These are phyloP conservation scores for Phialophora macrospora DNA, from an alignment of 2,329 filamentous ascomycete genomes.

Conservation along the genomic window DNA sequence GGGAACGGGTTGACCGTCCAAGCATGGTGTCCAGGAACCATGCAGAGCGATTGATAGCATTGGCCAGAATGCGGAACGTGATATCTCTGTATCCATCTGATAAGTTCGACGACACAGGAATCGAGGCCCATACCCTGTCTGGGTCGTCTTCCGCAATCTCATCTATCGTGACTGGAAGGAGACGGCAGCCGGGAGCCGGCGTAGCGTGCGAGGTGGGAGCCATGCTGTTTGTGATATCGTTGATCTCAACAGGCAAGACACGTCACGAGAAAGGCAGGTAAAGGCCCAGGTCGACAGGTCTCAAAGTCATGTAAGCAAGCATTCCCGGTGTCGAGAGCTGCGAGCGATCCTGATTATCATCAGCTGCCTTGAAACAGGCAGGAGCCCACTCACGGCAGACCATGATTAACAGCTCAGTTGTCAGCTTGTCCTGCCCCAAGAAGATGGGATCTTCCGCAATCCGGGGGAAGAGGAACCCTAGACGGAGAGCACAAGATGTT, in stretches of 20 bases:
- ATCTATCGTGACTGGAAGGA: constrained; percentile 16
- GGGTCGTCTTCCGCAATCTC: constrained; percentile 13
- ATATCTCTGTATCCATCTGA: constrained; percentile 8
- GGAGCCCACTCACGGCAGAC: neutral
- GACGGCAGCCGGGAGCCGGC: constrained; percentile 1
- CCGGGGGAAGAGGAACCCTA: neutral
- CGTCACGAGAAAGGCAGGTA: neutral
- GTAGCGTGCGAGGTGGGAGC: too few relatives aligned
- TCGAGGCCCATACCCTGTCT: constrained; percentile 9
- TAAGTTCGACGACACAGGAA: constrained; percentile 6
- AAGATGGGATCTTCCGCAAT: neutral
- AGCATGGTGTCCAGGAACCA: constrained; percentile 10
- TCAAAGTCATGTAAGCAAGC: neutral
- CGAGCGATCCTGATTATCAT: neutral
- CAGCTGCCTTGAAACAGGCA: neutral
- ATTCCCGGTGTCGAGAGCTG: neutral
- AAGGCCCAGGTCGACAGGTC: neutral
- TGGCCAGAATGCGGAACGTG: constrained; percentile 6
- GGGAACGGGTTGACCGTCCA: neutral
- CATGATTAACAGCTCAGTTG: neutral
- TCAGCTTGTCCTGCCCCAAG: neutral
- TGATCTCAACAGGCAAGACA: neutral
- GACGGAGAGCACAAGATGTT: neutral
- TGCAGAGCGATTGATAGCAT: constrained; percentile 17
- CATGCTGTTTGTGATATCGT: neutral